Evolutionary conservation across 2,329 filamentous ascomycete genomes (phyloP), one percentile per base, ranked within the genome.

Genomic region (Hypocrella siamensis): DNA sequence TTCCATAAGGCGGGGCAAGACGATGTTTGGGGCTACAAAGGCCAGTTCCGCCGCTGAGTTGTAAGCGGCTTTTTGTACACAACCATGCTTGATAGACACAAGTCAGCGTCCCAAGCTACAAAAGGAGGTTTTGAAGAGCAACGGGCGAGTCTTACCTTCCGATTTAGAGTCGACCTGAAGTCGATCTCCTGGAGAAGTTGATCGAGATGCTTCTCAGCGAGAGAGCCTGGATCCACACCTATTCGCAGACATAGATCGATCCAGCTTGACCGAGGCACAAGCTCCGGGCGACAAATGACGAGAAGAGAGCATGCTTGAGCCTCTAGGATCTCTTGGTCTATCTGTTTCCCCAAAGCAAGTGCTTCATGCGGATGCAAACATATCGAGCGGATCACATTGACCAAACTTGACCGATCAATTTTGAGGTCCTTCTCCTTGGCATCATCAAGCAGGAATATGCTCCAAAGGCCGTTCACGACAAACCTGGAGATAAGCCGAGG

Each of bases 21-120:
- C 80, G 12, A 63, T 63, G 27, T 90, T 80, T 1, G 90, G 90
- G 4, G 88, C 81, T 17, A 98, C 84, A 47, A 98, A 98, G 3
- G 83, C 86, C 36, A 98, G 64, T 46, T 96, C 90, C 24, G 86
- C 85, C 9, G 83, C 82, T 6, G 88, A 84, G 42, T 75, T 76
- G 52, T 77, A 92, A 4, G 88, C 81, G 32, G 88, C 88, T 26
- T 61, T 56, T 45, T 73, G 75, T 27, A 82, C 49, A 10, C 35
- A 7, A 6, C 46, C 40, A 41, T 48, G 45, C 48, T 56, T 26
- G n/a, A 27, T 19, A n/a, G 26, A 12, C 6, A 15, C 15, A 19
- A n/a, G n/a, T 41, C 22, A 42, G 37, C 17, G 26, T 32, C 6
- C 8, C 6, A 11, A 14, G 18, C 21, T 30, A 4, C 3, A 11